Evolutionary conservation across 1,139 yeast species (phyloP), one percentile per base, ranked within the genome.

Genomic region (Blastobotrys buckinghamii): DNA sequence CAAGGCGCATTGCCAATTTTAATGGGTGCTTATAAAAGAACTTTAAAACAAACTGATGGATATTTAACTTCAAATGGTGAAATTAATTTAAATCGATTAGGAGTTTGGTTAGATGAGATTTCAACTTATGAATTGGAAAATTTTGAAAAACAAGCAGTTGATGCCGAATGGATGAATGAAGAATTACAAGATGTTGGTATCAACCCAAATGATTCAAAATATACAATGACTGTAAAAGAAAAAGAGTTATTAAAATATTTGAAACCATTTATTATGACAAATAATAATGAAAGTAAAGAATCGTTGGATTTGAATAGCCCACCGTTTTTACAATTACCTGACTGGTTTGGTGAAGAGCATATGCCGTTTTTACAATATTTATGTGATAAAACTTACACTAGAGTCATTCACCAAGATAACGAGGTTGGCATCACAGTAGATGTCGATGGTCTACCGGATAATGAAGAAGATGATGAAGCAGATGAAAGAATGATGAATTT

Each of bases 1-100:
- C 92, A 90, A 60, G 97, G 97, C 59, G 98, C 98, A 0, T 84
- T 94, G 71, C 96, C 97, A 13, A 77, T 89, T 38, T 76, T 94
- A 60, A 74, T 92, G 58, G 86, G 83, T 55, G 84, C 96, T 13
- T 92, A 94, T 71, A 92, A 89, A 63, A 82, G 82, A 60, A 81
- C 90, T 20, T 74, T 92, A 61, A 76, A 77, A 56, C 77, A 77
- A 53, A 71, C 82, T 50, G 95, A 87, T 64, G 96, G 96, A 9
- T 92, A 94, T 61, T 74, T 94, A 55, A 88, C 88, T 59, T 86
- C 86, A 55, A 74, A 76, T 50, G 98, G 98, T 56, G 75, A 76
- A 39, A 89, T 94, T 56, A 83, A 92, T 65, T 74, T 89, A 55
- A 71, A 72, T 50, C 76, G 95, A 58, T 73, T 94, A 51, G 80